A percentile compares a stretch with the other conserved stretches of the same genome.
phyloP scores from a whole-genome alignment of 345 rosid species.

The Anastatica hierochuntica region DNA sequence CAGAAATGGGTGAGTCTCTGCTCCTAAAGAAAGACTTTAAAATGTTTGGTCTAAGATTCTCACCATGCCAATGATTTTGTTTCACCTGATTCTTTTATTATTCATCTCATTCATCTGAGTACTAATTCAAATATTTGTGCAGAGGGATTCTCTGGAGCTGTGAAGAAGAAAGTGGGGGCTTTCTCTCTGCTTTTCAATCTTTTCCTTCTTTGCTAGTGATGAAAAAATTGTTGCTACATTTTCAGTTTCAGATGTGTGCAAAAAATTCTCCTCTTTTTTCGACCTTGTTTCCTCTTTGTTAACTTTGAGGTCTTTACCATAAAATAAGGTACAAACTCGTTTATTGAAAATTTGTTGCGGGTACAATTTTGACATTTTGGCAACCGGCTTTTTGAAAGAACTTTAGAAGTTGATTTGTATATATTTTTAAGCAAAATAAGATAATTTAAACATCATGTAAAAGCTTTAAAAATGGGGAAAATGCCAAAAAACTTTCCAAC shows the following conservation, averaged over 20 bases:
- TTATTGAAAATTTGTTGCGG: too few species aligned
- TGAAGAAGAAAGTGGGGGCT: constrained; percentile 21
- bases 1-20: constrained; percentile 5
- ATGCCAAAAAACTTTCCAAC: too few species aligned
- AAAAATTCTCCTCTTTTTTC: constrained; percentile 23
- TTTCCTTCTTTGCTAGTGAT: constrained; percentile 16
- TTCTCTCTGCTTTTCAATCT: constrained; percentile 9
- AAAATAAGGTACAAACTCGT: constrained; percentile 24
- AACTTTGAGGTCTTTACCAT: constrained; percentile 2
- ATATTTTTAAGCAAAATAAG: too few species aligned
- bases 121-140: constrained; percentile 17
- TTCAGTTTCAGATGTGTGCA: constrained; percentile 16
- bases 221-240: constrained; percentile 25
- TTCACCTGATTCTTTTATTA: constrained; percentile 8
- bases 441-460: too few species aligned
- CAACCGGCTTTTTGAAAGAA: too few species aligned
- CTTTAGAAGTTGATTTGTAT: too few species aligned
- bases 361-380: too few species aligned
- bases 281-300: too few species aligned
- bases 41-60: constrained; percentile 20
- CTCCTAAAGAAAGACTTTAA: not conserved
- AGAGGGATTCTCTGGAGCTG: constrained; percentile 22
- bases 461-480: too few species aligned
- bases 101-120: constrained; percentile 1
- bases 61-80: constrained; percentile 20